phyloP scores from a whole-genome alignment of 75 land plant species.

The Selaginella tamariscina region DNA sequence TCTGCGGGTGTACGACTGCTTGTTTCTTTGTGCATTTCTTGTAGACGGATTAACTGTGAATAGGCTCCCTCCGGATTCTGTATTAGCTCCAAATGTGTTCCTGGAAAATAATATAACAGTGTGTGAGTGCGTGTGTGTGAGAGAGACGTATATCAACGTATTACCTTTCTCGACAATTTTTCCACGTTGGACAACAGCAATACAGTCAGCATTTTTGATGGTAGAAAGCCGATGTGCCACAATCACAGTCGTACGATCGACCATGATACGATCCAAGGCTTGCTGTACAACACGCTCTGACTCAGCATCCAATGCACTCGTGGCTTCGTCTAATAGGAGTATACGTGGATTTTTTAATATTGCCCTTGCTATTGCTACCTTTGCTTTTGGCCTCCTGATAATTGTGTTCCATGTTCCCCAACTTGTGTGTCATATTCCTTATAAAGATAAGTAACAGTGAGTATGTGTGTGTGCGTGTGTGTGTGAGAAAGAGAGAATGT shows the following conservation, averaged over 20 bases:
- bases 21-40: conserved; percentile 41
- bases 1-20: neutral
- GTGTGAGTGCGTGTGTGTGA: too few species aligned
- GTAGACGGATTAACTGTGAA: conserved; percentile 52
- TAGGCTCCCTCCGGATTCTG: conserved; percentile 51
- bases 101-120: too few species aligned
- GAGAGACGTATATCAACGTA: too few species aligned
- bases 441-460: too few species aligned
- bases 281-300: conserved; percentile 68
- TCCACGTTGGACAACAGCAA: conserved; percentile 60
- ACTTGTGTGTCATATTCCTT: conserved; percentile 73
- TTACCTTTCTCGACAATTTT: conserved; percentile 43
- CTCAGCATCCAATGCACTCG: conserved; percentile 69
- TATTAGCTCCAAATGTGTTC: conserved; percentile 51
- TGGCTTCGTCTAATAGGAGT: conserved; percentile 78
- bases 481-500: too few species aligned
- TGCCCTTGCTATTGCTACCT: conserved; percentile 79
- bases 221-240: conserved; percentile 74
- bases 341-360: conserved; percentile 61
- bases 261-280: conserved; percentile 47
- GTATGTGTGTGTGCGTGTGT: too few species aligned
- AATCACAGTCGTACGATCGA: conserved; percentile 50
- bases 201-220: conserved; percentile 50
- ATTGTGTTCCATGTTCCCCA: conserved; percentile 66
- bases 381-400: conserved; percentile 83